Base-by-base conservation (phyloP, 768 basidiomycete genomes). In the Tricholoma sp. region DNA sequence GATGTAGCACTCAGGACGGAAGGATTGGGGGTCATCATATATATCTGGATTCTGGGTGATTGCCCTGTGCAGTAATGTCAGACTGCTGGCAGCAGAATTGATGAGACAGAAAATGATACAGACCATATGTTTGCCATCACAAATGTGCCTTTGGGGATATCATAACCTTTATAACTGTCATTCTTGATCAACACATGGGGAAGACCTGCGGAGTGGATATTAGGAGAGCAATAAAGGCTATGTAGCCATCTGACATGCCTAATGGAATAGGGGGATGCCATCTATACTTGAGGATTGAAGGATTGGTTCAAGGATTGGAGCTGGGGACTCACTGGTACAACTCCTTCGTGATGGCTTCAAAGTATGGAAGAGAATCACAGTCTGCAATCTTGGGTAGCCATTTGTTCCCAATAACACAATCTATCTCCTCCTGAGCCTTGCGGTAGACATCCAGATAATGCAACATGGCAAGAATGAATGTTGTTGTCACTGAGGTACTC, bases 391-490 rank as follows among this genome's bases (percentile, higher is more conserved):
- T 61, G 1, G 77, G 78, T 9, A 78, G 62, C 6, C 75, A 63
- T 18, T 60, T 63, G 2, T 36, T 32, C 10, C 71, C 74, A 15
- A 77, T 59, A 4, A 77, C 67, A 2, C 45, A 31, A 57, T 79
- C 77, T 15, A 79, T 65, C 59, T 78, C 76, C 1, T 61, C 66
- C 54, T 76, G 78, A 0, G 74, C 76, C 37, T 64, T 69, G 13
- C 53, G 55, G 54, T 71, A 72, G 6, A 69, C 61, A 6, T 70
- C 66, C 0, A 75, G 76, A 56, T 74, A 61, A 13, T 66, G 56
- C 10, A 70, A 63, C 72, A 79, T 73, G 6, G 71, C 69, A 17
- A 77, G 65, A 47, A 77, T 57, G 57, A 77, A 73, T 1, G 66
- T 59, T 17, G 15, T n/a, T 39, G n/a, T 13, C 15, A 39, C 13